Percentiles rank a stretch among this genome's conserved stretches.
Evolutionary conservation across 306 rosid species (phyloP).

Genomic region (Echinosophora koreensis): DNA sequence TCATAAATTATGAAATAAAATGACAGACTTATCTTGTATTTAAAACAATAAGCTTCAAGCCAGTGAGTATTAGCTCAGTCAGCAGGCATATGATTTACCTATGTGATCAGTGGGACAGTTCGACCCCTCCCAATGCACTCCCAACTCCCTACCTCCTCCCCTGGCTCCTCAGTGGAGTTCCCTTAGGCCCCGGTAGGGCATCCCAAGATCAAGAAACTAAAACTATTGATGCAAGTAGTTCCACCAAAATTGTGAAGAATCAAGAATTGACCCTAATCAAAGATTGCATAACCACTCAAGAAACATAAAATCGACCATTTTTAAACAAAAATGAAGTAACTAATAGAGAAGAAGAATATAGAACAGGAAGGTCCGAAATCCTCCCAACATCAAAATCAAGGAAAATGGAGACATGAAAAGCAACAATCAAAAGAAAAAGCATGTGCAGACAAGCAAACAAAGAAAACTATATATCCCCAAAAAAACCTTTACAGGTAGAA

Average conservation of each 20-base stretch:
- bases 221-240: background rate
- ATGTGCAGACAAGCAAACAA: background rate
- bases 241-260: constrained; percentile 4
- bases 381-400: constrained; percentile 20
- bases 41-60: background rate
- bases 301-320: background rate
- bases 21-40: background rate
- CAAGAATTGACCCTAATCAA: background rate
- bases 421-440: constrained; percentile 14
- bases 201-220: background rate
- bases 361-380: constrained; percentile 9
- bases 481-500: constrained; percentile 14
- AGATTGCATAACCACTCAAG: constrained; percentile 2
- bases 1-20: constrained; percentile 25
- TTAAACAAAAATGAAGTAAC: background rate
- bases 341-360: background rate
- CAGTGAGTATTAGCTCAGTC: background rate
- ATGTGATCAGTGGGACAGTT: background rate
- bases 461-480: background rate
- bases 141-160: background rate
- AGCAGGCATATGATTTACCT: background rate
- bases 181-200: background rate
- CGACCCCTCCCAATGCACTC: background rate
- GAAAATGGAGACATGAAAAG: background rate
- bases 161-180: background rate